Percentiles rank a stretch among this genome's conserved stretches.
These are phyloP conservation scores for Lactifluus rugatus DNA, from an alignment of 768 basidiomycete genomes.

Conservation along the genomic window DNA sequence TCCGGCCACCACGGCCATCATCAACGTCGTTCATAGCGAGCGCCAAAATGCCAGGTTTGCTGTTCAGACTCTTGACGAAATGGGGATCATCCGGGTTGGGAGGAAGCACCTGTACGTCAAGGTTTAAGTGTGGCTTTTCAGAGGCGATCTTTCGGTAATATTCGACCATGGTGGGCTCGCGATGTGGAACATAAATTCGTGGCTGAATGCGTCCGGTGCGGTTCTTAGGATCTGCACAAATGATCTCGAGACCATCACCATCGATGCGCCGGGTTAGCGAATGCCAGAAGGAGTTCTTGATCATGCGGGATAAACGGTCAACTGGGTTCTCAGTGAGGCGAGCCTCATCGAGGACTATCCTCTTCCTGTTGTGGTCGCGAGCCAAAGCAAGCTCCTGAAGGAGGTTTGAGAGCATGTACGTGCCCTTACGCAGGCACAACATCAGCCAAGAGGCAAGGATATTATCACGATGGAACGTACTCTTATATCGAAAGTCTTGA, in stretches of 20 bases:
- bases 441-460: constrained; percentile 11
- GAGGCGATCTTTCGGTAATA: constrained; percentile 88
- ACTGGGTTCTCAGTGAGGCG: constrained; percentile 96
- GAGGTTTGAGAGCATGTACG: constrained; percentile 98
- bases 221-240: constrained; percentile 97
- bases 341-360: constrained; percentile 98
- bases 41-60: constrained; percentile 88
- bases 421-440: constrained; percentile 48
- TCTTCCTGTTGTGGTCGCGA: constrained; percentile 87
- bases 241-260: constrained; percentile 93
- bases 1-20: constrained; percentile 67
- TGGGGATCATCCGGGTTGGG: constrained; percentile 74
- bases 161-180: constrained; percentile 88
- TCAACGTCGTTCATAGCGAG: constrained; percentile 91
- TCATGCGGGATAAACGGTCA: constrained; percentile 93
- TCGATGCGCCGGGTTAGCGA: constrained; percentile 94
- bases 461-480: constrained; percentile 34
- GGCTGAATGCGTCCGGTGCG: constrained; percentile 83
- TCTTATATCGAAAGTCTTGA: constrained; percentile 94
- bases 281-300: constrained; percentile 97
- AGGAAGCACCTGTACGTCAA: constrained; percentile 89
- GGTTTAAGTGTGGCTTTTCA: constrained; percentile 88
- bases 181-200: constrained; percentile 89
- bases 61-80: constrained; percentile 89
- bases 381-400: constrained; percentile 98